phyloP scores from a whole-genome alignment of 2,329 filamentous ascomycete genomes.

The Coniochaeta sp. region DNA sequence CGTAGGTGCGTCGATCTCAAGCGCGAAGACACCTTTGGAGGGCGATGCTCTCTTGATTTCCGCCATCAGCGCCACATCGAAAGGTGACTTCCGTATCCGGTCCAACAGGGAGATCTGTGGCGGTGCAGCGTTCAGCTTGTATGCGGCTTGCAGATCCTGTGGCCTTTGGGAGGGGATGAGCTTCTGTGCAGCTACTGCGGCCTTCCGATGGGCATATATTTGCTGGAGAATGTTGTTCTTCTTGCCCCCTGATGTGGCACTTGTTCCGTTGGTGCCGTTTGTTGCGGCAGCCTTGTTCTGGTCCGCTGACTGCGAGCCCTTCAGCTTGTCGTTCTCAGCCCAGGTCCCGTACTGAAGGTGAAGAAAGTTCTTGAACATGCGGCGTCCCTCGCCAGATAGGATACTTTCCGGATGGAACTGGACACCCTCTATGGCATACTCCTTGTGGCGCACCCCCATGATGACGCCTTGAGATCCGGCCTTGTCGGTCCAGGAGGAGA shows the following conservation, averaged over 20 bases:
- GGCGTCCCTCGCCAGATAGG: conserved; percentile 76
- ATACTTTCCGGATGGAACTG: conserved; percentile 99
- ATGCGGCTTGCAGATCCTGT: conserved; percentile 77
- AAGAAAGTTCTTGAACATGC: conserved; percentile 91
- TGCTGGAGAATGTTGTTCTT: conserved; percentile 82
- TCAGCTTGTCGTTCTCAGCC: conserved; percentile 64
- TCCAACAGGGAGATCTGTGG: conserved; percentile 74
- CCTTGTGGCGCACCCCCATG: conserved; percentile 93
- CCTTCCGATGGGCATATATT: conserved; percentile 78
- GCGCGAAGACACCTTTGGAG: conserved; percentile 89
- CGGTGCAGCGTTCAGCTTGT: conserved; percentile 76
- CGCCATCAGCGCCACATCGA: conserved; percentile 87
- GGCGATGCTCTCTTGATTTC: conserved; percentile 96
- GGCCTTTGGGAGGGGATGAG: conserved; percentile 76
- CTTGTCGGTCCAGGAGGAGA: conserved; percentile 80
- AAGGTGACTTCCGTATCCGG: conserved; percentile 73
- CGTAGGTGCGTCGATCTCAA: conserved; percentile 77
- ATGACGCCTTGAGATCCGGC: conserved; percentile 77
- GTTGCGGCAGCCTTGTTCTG: conserved; percentile 11
- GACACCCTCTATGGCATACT: conserved; percentile 86
- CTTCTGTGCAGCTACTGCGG: conserved; percentile 73
- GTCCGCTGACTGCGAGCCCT: conserved; percentile 23
- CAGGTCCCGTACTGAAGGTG: conserved; percentile 84
- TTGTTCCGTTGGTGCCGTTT: not conserved
- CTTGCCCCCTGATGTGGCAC: conserved; percentile 14